phyloP scores from a whole-genome alignment of 2,329 filamentous ascomycete species.

The Colletotrichum gigasporum region DNA sequence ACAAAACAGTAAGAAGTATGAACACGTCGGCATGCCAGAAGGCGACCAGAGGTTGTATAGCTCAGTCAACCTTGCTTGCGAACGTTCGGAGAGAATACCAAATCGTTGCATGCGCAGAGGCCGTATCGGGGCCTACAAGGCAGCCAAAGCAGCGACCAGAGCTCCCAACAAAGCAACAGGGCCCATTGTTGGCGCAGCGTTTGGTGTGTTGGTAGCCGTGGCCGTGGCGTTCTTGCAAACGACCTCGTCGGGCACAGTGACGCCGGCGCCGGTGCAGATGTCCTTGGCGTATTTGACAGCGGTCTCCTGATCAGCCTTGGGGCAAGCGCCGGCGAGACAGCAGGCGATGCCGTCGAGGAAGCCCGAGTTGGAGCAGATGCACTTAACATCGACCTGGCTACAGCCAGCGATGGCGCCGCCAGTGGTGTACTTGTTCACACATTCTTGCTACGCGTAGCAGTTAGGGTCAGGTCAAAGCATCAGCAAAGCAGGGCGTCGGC shows the following conservation, averaged over 20 bases:
- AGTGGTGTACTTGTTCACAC: constrained; percentile 44
- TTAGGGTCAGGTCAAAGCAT: constrained; percentile 34
- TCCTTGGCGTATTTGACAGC: constrained; percentile 48
- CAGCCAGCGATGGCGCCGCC: constrained; percentile 49
- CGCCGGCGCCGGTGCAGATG: constrained; percentile 48
- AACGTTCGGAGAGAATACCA: not conserved
- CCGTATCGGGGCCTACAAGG: not conserved
- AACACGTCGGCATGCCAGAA: too few relatives aligned
- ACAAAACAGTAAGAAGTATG: too few relatives aligned
- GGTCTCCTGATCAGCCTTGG: constrained; percentile 40
- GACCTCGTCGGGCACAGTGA: constrained; percentile 47
- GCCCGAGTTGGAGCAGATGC: constrained; percentile 51
- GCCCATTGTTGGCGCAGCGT: constrained; percentile 21
- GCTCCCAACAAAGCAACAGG: constrained; percentile 25
- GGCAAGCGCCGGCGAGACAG: constrained; percentile 49
- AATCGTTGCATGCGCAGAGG: too few relatives aligned
- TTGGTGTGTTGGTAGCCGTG: constrained; percentile 15
- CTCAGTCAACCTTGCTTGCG: too few relatives aligned
- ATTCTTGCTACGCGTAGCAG: constrained; percentile 35
- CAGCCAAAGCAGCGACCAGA: constrained; percentile 24
- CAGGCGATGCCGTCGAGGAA: constrained; percentile 53
- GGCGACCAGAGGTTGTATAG: too few relatives aligned
- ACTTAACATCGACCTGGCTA: constrained; percentile 47
- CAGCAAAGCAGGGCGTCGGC: not conserved
- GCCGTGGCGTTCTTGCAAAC: constrained; percentile 41